Conservation (phyloP, 306 rosid species). For the Prunus mira region DNA sequence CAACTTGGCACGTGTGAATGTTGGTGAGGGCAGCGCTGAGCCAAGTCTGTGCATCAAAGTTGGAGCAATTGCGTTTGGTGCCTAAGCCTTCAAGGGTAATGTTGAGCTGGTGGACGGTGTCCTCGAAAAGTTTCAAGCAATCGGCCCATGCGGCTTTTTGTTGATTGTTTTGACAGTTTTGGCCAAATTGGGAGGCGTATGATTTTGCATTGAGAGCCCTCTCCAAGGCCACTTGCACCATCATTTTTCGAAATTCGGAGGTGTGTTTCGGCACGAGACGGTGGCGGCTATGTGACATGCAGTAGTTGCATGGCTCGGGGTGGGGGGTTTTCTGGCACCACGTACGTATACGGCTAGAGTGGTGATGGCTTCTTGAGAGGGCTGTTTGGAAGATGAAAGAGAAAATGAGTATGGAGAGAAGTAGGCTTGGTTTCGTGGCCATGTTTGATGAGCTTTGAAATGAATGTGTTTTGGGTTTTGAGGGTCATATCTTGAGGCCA, state of each 20-base stretch:
- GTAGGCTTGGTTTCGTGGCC: constrained; percentile 8
- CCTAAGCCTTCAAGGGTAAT: constrained; percentile 45
- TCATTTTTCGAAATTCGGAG: constrained; percentile 42
- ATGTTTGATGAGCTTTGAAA: constrained; percentile 17
- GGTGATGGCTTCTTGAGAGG: constrained; percentile 28
- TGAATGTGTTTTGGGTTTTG: constrained; percentile 16
- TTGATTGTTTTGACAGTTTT: constrained; percentile 17
- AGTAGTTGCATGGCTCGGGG: constrained; percentile 59
- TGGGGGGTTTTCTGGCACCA: constrained; percentile 90
- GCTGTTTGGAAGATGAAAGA: constrained; percentile 36
- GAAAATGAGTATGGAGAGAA: constrained; percentile 21
- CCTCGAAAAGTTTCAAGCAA: constrained; percentile 60
- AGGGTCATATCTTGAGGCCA: constrained; percentile 12
- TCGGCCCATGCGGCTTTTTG: constrained; percentile 47
- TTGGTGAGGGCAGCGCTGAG: constrained; percentile 85
- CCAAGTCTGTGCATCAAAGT: constrained; percentile 85
- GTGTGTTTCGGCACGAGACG: constrained; percentile 32
- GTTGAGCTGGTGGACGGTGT: constrained; percentile 59
- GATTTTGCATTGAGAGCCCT: constrained; percentile 30
- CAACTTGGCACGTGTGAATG: constrained; percentile 50
- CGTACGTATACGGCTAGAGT: constrained; percentile 29
- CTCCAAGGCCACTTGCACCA: constrained; percentile 47
- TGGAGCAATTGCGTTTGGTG: constrained; percentile 25
- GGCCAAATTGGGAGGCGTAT: constrained; percentile 13
- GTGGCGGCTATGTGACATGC: constrained; percentile 34